A percentile compares a stretch with the other conserved stretches of the same genome.
Evolutionary conservation across 495 filamentous ascomycete species (phyloP).

Genomic region (Aspergillus ellipticus): DNA sequence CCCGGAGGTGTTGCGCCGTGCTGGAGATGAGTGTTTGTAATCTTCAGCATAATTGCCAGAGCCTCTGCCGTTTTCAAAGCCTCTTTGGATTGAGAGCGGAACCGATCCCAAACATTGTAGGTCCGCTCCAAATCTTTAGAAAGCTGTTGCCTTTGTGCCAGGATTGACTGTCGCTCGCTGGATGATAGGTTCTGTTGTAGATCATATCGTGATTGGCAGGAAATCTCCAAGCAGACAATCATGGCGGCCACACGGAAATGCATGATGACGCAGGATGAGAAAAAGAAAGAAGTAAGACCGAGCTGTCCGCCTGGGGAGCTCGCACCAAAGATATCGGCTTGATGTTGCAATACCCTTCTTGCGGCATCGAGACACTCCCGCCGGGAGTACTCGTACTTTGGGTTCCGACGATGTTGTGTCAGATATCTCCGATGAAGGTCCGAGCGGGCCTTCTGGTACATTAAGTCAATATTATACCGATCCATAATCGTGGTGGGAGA

Average conservation of each 20-base stretch:
- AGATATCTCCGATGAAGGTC: slow-evolving; percentile 80
- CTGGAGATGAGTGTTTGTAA: slow-evolving; percentile 23
- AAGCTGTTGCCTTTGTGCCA: slow-evolving; percentile 4
- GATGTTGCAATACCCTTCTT: slow-evolving; percentile 65
- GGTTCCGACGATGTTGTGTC: slow-evolving; percentile 59
- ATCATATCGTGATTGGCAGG: slow-evolving; percentile 18
- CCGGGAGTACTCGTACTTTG: slow-evolving; percentile 68
- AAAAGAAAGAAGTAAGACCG: slow-evolving; percentile 18
- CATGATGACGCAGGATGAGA: slow-evolving; percentile 15
- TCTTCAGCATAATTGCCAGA: slow-evolving; percentile 17
- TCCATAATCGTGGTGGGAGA: slow-evolving; percentile 74
- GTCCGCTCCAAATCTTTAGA: slow-evolving; percentile 11
- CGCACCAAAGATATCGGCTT: slow-evolving; percentile 69
- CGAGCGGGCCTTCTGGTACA: slow-evolving; percentile 74
- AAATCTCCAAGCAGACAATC: slow-evolving; percentile 21
- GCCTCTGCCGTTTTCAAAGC: slow-evolving; percentile 17
- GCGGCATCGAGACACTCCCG: slow-evolving; percentile 73
- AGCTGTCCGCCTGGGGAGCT: slow-evolving; percentile 56
- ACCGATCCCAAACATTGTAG: slow-evolving; percentile 14
- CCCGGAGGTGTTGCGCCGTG: not conserved
- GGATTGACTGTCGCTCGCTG: not conserved
- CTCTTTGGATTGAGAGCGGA: slow-evolving; percentile 17
- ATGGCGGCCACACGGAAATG: slow-evolving; percentile 20
- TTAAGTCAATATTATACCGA: slow-evolving; percentile 70
- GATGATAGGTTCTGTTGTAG: slow-evolving; percentile 13